Evolutionary conservation across 352 stramenopile genomes (phyloP), one percentile per base, ranked within the genome.

Genomic region (Saprolegnia parasitica): DNA sequence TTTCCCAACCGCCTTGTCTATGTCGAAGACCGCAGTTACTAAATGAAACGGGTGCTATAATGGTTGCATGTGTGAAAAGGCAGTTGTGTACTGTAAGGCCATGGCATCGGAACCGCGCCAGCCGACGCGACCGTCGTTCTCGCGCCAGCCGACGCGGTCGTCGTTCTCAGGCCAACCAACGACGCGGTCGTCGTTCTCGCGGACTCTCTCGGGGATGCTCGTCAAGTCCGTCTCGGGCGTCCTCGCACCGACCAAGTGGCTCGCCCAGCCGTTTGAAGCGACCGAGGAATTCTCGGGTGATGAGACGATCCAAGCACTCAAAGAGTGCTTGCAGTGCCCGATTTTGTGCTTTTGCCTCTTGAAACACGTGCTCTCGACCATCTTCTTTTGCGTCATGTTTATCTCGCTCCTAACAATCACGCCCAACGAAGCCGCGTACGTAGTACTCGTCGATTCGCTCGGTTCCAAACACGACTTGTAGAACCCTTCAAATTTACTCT

Each of bases 231-330:
- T 58, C 8, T 58, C 52, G 16, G 52, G 13, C 8, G 15, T 58
- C 23, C 23, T 58, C 32, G 16, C 32, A 8, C 52, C 23, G 8
- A 16, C 8, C 16, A 8, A 16, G 23, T 58, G 23, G 52, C 32
- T 58, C 39, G 15, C 39, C 39, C 8, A 52, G 21, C 21, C 21
- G 46, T 52, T 18, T 52, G 18, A 52, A 52, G 32, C 32, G 32
- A 58, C 52, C 23, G 32, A 39, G 8, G 52, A 58, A 8, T 8
- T 16, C 52, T 8, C 8, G 8, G 52, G 39, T 15, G 39, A 58
- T 16, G 52, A 58, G 32, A 58, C 52, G 32, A 58, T 58, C 16
- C 52, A 16, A 58, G 52, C 16, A 15, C 32, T 58, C 23, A 58
- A 58, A 16, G 52, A 58, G 23, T 58, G 32, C 16, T 58, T 16